Conservation (phyloP, 441 rosid genomes). For the Syzygium syzygioides region DNA sequence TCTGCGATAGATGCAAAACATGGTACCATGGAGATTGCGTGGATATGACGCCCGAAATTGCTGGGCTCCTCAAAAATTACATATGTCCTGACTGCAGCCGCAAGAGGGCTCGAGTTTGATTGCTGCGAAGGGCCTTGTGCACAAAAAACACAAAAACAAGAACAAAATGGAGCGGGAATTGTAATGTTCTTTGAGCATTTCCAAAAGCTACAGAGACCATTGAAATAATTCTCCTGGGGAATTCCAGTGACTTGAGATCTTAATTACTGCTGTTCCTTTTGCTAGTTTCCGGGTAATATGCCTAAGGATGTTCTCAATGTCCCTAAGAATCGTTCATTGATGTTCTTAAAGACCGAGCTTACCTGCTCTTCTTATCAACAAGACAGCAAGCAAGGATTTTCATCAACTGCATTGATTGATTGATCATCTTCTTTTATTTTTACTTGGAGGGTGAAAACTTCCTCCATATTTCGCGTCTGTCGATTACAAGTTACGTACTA, state of each 20-base stretch:
- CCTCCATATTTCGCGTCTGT: not conserved
- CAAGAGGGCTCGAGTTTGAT: not conserved
- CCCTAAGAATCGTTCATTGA: not conserved
- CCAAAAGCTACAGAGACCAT: not conserved
- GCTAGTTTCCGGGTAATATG: not conserved
- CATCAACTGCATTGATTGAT: not conserved
- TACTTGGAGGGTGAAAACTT: not conserved
- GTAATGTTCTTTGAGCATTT: not conserved
- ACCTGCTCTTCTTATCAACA: not conserved
- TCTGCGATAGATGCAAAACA: not conserved
- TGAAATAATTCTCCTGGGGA: not conserved
- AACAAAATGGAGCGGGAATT: not conserved
- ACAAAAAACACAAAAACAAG: not conserved
- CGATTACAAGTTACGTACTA: not conserved
- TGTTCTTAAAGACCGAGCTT: not conserved
- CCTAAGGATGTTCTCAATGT: not conserved
- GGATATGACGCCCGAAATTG: not conserved
- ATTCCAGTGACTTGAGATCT: not conserved
- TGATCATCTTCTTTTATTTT: not conserved
- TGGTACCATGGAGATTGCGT: not conserved
- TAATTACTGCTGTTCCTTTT: not conserved
- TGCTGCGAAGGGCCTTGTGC: not conserved
- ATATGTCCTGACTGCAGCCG: not conserved
- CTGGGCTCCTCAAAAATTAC: not conserved
- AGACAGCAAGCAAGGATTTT: not conserved